A percentile compares a stretch with the other conserved stretches of the same genome.
These are phyloP conservation scores for Ophiosphaerella korrae DNA, from an alignment of 2,329 filamentous ascomycete species.

Conservation along the genomic window DNA sequence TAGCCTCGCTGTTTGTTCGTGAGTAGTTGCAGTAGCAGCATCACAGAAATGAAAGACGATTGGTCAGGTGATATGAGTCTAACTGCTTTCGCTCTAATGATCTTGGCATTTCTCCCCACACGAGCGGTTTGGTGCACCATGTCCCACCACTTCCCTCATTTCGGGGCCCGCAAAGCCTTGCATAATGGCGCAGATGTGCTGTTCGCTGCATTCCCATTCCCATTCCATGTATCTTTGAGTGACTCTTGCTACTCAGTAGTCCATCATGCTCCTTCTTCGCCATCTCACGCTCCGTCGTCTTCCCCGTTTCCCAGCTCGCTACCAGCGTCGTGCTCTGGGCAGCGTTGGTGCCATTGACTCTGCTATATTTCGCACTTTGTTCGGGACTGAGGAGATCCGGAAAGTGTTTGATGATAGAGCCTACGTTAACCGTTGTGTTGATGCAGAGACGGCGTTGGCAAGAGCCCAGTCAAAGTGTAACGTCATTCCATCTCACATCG, in stretches of 20 bases:
- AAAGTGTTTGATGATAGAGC: slow-evolving; percentile 57
- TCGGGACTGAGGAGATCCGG: slow-evolving; percentile 59
- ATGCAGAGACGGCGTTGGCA: slow-evolving; percentile 59
- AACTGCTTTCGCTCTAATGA: slow-evolving; percentile 2
- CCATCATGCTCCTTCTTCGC: slow-evolving; percentile 37
- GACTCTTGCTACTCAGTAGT: slow-evolving; percentile 10
- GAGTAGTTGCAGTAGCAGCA: slow-evolving; percentile 13
- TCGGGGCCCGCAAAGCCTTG: slow-evolving; percentile 14
- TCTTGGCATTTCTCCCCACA: slow-evolving; percentile 25
- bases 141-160: slow-evolving; percentile 24
- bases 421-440: slow-evolving; percentile 56
- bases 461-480: slow-evolving; percentile 56
- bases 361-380: slow-evolving; percentile 57
- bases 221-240: slow-evolving; percentile 2
- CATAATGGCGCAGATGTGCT: slow-evolving; percentile 10
- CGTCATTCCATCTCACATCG: slow-evolving; percentile 53
- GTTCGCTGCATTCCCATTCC: slow-evolving; percentile 7
- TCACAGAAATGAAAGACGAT: not conserved
- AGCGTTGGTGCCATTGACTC: slow-evolving; percentile 54
- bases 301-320: slow-evolving; percentile 19
- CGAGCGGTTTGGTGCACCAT: slow-evolving; percentile 14
- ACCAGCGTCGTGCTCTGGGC: slow-evolving; percentile 32
- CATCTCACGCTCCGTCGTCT: slow-evolving; percentile 26
- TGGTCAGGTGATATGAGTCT: not conserved
- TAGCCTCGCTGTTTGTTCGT: slow-evolving; percentile 39